Base-by-base conservation (phyloP, 2,329 filamentous ascomycete genomes). In the Beauveria caledonica region DNA sequence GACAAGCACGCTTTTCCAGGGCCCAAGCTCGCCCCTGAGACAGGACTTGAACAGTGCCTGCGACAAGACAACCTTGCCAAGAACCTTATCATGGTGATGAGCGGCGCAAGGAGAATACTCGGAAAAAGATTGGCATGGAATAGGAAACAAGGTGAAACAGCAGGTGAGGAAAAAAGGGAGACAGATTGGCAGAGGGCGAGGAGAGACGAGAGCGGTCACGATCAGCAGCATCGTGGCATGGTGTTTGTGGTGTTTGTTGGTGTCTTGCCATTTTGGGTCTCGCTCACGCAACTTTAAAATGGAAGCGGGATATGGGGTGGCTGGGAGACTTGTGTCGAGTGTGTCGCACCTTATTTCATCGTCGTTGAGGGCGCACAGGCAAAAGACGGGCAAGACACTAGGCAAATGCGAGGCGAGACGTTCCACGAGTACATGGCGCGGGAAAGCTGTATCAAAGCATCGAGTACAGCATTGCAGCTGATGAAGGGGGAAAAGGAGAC, bases 11-110 rank as follows among this genome's bases (percentile, higher is more conserved):
- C 46, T 51, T 51, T 45, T 39, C 46, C 42, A 58, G 56, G 56
- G 56, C 51, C 56, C 56, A 58, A 40, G 56, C 48, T 51, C 23
- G 17, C 57, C 57, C 57, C 57, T 59, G 57, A 59, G 57, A 59
- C 57, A 59, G 5, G 21, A 46, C 19, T 33, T 50, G 15, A 27
- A 44, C 8, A 21, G 44, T 11, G 56, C 17, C 48, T 58, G 56
- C 56, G 56, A 58, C 56, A 45, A 23, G 48, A 59, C 46, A 59
- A 59, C 36, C 48, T 59, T 59, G 57, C 36, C 49, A 45, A 52
- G 49, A 59, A 59, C 39, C 57, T 59, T 59, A 59, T 59, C 49
- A 48, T 39, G 39, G 13, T 25, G 56, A 27, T 52, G 57, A 40
- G 19, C 49, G 33, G 36, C 8, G 17, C 42, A 46, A 40, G 21